These are phyloP conservation scores for Telopea speciosissima DNA, from an alignment of 177 flowering plant genomes.

Conservation along the genomic window DNA sequence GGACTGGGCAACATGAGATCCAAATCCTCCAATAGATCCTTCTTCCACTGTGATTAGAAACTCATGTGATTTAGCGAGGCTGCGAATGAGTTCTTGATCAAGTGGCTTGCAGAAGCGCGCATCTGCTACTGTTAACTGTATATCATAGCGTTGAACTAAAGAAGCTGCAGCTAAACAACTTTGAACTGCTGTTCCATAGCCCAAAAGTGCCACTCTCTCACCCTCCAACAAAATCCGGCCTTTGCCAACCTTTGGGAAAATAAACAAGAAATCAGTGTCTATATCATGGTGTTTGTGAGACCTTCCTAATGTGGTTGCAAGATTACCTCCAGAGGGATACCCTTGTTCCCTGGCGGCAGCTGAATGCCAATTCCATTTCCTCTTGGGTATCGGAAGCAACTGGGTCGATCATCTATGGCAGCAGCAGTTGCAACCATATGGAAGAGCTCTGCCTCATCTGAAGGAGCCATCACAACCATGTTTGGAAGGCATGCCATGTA, in stretches of 20 bases:
- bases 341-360: constrained; percentile 84
- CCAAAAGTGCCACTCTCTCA: constrained; percentile 87
- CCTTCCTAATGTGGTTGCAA: background rate
- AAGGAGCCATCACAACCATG: constrained; percentile 99
- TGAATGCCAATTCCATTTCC: constrained; percentile 86
- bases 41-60: constrained; percentile 86
- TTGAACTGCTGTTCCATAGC: constrained; percentile 89
- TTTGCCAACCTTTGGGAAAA: constrained; percentile 62
- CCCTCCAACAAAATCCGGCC: constrained; percentile 83
- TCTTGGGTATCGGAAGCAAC: constrained; percentile 88
- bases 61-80: constrained; percentile 81
- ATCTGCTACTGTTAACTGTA: constrained; percentile 72
- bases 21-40: constrained; percentile 93
- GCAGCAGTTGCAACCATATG: constrained; percentile 99
- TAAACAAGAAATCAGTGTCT: background rate
- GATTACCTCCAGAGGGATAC: constrained; percentile 78
- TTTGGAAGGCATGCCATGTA: constrained; percentile 97
- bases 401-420: constrained; percentile 86
- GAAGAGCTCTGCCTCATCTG: constrained; percentile 90
- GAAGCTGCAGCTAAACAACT: constrained; percentile 81
- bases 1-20: constrained; percentile 91
- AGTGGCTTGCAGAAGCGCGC: constrained; percentile 95
- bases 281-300: too few species aligned
- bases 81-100: constrained; percentile 63
- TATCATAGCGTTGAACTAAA: constrained; percentile 44